Conservation (phyloP, 1,284 basidiomycete species). For the Cutaneotrichosporon sp. region DNA sequence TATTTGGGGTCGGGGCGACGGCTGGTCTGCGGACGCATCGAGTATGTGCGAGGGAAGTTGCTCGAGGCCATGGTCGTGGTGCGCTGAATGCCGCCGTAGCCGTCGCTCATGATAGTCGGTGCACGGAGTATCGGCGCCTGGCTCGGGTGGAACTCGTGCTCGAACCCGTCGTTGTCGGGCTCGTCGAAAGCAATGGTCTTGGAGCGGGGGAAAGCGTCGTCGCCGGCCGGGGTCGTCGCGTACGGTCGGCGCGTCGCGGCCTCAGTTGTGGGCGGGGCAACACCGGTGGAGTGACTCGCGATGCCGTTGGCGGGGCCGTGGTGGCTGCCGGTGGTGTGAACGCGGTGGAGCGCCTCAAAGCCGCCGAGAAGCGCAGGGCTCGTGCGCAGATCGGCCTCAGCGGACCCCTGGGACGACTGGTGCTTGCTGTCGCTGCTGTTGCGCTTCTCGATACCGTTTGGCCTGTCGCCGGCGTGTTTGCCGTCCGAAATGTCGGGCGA, state of each 20-base stretch:
- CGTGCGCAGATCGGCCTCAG: not conserved
- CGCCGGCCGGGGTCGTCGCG: not conserved
- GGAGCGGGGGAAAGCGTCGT: slow-evolving; percentile 50
- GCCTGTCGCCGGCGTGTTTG: not conserved
- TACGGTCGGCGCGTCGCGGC: slow-evolving; percentile 35
- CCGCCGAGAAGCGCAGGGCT: not conserved
- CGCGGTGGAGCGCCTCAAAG: not conserved
- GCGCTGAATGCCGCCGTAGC: slow-evolving; percentile 22
- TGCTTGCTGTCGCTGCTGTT: not conserved
- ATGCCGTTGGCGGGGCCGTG: not conserved
- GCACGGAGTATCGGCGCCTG: slow-evolving; percentile 31
- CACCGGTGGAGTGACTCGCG: no score
- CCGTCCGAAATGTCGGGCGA: not conserved
- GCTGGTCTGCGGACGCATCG: slow-evolving; percentile 44
- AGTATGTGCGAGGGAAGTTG: slow-evolving; percentile 43
- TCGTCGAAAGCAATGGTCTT: slow-evolving; percentile 58
- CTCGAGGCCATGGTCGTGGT: slow-evolving; percentile 21
- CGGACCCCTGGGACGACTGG: not conserved
- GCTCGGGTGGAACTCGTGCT: slow-evolving; percentile 9
- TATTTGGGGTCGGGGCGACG: slow-evolving; percentile 26
- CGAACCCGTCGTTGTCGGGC: slow-evolving; percentile 26
- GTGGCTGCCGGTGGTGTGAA: not conserved
- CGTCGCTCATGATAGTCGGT: slow-evolving; percentile 33
- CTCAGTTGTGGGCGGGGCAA: slow-evolving; percentile 27
- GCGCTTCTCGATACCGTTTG: slow-evolving; percentile 1